Evolutionary conservation across 2,329 filamentous ascomycete genomes (phyloP).

Genomic region (Delphinella strobiligena): DNA sequence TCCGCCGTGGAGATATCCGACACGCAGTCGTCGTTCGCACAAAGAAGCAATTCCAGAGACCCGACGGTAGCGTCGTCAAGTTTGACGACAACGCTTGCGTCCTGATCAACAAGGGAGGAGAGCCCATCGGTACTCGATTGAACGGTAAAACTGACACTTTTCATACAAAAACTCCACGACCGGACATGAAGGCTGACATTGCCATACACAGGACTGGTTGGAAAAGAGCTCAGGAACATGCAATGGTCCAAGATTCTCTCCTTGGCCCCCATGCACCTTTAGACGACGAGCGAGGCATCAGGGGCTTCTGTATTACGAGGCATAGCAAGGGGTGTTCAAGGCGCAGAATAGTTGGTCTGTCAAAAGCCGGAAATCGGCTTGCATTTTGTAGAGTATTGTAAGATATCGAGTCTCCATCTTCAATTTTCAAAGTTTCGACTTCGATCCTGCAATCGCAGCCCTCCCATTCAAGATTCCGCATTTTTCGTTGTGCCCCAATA

Average conservation of each 20-base stretch:
- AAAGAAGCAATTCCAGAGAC: conserved; percentile 71
- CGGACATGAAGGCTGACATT: conserved; percentile 5
- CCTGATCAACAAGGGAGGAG: conserved; percentile 89
- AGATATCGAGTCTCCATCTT: not conserved
- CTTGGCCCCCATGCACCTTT: conserved; percentile 75
- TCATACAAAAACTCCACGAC: not conserved
- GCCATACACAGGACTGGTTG: conserved; percentile 62
- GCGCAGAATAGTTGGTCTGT: not conserved
- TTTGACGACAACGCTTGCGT: conserved; percentile 99
- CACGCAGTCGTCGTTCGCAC: conserved; percentile 94
- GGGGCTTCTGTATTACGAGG: not conserved
- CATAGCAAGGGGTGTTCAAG: not conserved
- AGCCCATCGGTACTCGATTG: conserved; percentile 85
- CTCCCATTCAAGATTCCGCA: no score
- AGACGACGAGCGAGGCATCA: conserved; percentile 16
- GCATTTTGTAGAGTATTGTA: not conserved
- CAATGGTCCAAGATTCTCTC: conserved; percentile 98
- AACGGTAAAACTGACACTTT: conserved; percentile 57
- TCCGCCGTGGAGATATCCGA: conserved; percentile 89
- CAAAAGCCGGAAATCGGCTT: not conserved
- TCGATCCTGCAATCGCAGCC: not conserved
- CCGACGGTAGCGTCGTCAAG: conserved; percentile 77
- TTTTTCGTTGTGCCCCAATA: no score
- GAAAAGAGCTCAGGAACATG: conserved; percentile 75
- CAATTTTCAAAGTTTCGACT: not conserved